Percentiles rank a stretch among this genome's conserved stretches.
phyloP scores from a whole-genome alignment of 805 yeast species.

The Candida nitratophila region DNA sequence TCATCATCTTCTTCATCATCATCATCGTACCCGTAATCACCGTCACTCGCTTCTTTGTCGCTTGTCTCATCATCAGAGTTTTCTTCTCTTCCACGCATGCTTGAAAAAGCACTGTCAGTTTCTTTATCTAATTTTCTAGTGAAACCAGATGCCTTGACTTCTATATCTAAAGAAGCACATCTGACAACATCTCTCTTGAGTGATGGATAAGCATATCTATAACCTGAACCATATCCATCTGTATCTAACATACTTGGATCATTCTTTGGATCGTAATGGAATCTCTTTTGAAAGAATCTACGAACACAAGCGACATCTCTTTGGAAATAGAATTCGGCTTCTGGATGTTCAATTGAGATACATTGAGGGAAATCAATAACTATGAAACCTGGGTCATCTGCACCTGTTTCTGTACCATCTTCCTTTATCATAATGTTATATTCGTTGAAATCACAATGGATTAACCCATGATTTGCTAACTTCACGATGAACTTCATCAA shows the following conservation, averaged over 20 bases:
- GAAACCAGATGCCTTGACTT: slow-evolving; percentile 89
- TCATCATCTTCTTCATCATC: slow-evolving; percentile 25
- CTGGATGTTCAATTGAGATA: slow-evolving; percentile 84
- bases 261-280: slow-evolving; percentile 61
- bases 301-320: slow-evolving; percentile 91
- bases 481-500: slow-evolving; percentile 82
- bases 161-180: slow-evolving; percentile 64
- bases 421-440: slow-evolving; percentile 81
- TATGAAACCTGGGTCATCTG: slow-evolving; percentile 61
- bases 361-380: slow-evolving; percentile 99
- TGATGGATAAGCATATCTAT: slow-evolving; percentile 66
- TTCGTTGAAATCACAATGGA: slow-evolving; percentile 97
- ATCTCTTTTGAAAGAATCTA: slow-evolving; percentile 71
- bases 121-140: slow-evolving; percentile 37
- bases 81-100: slow-evolving; percentile 44
- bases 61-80: slow-evolving; percentile 23
- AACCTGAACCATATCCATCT: slow-evolving; percentile 81
- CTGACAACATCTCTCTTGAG: slow-evolving; percentile 73
- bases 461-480: slow-evolving; percentile 80
- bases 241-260: slow-evolving; percentile 70
- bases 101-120: slow-evolving; percentile 70
- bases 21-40: slow-evolving; percentile 29
- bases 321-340: slow-evolving; percentile 81
- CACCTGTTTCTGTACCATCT: slow-evolving; percentile 42
- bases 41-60: slow-evolving; percentile 29